A percentile compares a stretch with the other conserved stretches of the same genome.
These are phyloP conservation scores for Simmondsia chinensis DNA, from an alignment of 148 eudicot species.

Conservation along the genomic window DNA sequence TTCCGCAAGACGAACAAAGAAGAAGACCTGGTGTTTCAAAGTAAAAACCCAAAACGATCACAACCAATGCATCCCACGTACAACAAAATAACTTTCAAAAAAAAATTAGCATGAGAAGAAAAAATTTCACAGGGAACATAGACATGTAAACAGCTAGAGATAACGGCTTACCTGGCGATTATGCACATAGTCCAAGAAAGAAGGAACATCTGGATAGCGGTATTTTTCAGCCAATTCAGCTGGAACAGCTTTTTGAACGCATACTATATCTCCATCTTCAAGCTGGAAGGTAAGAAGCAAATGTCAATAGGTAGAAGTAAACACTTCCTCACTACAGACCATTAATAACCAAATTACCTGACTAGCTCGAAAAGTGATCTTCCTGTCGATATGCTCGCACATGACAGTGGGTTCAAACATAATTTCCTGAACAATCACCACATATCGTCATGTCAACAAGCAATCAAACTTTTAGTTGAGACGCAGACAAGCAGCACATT, in stretches of 20 bases:
- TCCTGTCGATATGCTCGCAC: too few species aligned
- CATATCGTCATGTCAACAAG: too few species aligned
- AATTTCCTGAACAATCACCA: slow-evolving; percentile 35
- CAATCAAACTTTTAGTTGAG: too few species aligned
- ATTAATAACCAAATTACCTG: slow-evolving; percentile 19
- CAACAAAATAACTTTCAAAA: not conserved
- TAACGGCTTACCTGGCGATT: too few species aligned
- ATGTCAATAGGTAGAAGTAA: not conserved
- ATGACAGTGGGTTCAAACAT: slow-evolving; percentile 38
- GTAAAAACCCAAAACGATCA: not conserved
- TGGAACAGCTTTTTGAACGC: slow-evolving; percentile 27
- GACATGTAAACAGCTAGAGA: slow-evolving; percentile 16
- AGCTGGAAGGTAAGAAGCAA: slow-evolving; percentile 15
- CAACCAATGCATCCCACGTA: not conserved
- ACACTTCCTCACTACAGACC: not conserved
- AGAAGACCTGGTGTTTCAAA: not conserved
- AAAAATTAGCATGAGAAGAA: not conserved
- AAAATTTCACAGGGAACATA: not conserved
- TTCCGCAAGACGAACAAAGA: not conserved
- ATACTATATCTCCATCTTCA: too few species aligned
- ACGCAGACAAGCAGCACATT: too few species aligned
- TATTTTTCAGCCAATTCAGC: slow-evolving; percentile 14
- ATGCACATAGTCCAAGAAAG: too few species aligned
- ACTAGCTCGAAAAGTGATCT: slow-evolving; percentile 32
- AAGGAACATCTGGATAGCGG: too few species aligned